Percentiles rank a stretch among this genome's conserved stretches.
phyloP scores from a whole-genome alignment of 306 rosid species.

The Malus sylvestris region DNA sequence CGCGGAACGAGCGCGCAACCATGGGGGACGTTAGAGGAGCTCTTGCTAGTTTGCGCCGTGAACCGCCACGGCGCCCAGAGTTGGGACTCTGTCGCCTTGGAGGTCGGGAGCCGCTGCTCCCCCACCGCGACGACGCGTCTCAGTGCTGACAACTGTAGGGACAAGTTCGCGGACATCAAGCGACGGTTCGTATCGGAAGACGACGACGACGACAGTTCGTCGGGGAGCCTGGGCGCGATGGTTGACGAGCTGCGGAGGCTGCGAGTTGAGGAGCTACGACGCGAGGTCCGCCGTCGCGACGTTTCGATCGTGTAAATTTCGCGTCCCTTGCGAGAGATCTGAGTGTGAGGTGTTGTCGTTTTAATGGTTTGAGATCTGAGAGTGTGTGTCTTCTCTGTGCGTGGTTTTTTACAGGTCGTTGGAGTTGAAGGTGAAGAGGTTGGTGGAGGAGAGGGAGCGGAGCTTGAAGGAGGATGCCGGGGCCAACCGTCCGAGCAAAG shows the following conservation, averaged over 20 bases:
- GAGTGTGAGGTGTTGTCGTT: background rate
- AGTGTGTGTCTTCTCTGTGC: slow-evolving; percentile 1
- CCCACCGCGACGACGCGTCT: background rate
- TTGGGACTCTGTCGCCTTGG: slow-evolving; percentile 50
- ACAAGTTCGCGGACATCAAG: slow-evolving; percentile 30
- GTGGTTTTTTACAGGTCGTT: slow-evolving; percentile 37
- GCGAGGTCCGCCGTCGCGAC: slow-evolving; percentile 43
- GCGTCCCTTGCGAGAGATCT: slow-evolving; percentile 26
- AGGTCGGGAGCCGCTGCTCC: slow-evolving; percentile 24
- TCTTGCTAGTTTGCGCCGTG: slow-evolving; percentile 50
- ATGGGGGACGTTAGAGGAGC: slow-evolving; percentile 58
- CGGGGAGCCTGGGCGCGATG: slow-evolving; percentile 10
- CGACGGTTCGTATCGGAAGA: slow-evolving; percentile 25
- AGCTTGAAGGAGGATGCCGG: slow-evolving; percentile 12
- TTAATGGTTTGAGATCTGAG: slow-evolving; percentile 10
- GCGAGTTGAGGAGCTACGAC: slow-evolving; percentile 48
- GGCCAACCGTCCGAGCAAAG: background rate
- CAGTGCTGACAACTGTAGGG: slow-evolving; percentile 27
- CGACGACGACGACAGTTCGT: background rate
- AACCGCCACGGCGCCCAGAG: slow-evolving; percentile 35
- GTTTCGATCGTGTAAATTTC: slow-evolving; percentile 41
- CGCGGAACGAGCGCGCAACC: slow-evolving; percentile 34
- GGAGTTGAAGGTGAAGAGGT: slow-evolving; percentile 47
- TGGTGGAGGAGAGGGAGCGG: slow-evolving; percentile 42
- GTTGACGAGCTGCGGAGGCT: slow-evolving; percentile 35